phyloP scores from a whole-genome alignment of 352 stramenopile species.

The Pythium periplocum region DNA sequence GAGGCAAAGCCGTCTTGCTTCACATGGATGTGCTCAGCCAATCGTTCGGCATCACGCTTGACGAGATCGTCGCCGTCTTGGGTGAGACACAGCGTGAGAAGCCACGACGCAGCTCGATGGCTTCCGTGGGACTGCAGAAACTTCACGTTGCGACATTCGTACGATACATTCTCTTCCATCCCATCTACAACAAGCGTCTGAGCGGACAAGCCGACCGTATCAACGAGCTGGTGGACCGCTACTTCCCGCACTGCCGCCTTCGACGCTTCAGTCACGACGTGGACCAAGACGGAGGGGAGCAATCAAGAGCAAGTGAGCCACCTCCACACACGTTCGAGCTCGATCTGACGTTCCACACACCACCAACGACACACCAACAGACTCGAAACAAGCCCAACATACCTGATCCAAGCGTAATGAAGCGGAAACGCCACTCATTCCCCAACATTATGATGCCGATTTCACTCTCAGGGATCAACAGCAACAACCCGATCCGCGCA shows the following conservation, averaged over 20 bases:
- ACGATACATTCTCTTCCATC: constrained; percentile 72
- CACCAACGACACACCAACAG: too few species aligned
- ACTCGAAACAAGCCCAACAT: too few species aligned
- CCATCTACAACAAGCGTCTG: constrained; percentile 50
- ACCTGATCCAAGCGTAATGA: constrained; percentile 6
- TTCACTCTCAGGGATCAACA: constrained; percentile 1
- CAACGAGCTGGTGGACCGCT: constrained; percentile 52
- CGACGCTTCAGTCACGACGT: constrained; percentile 61
- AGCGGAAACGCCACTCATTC: constrained; percentile 63
- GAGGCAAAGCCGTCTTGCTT: constrained; percentile 50
- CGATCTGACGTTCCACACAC: constrained; percentile 8
- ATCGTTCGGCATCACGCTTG: constrained; percentile 31
- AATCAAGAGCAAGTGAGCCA: too few species aligned
- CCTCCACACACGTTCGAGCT: constrained; percentile 9
- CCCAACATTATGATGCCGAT: constrained; percentile 43
- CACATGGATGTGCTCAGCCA: constrained; percentile 48
- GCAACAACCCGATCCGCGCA: too few species aligned
- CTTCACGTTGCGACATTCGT: constrained; percentile 57
- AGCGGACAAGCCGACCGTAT: constrained; percentile 35
- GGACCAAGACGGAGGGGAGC: constrained; percentile 7
- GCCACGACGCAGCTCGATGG: constrained; percentile 12
- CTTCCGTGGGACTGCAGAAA: constrained; percentile 30
- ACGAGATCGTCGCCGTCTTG: constrained; percentile 47
- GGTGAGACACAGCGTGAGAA: constrained; percentile 55
- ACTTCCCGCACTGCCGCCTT: constrained; percentile 66